Evolutionary conservation across 2,329 filamentous ascomycete species (phyloP), one percentile per base, ranked within the genome.

Genomic region (Cryoendolithus antarcticus): DNA sequence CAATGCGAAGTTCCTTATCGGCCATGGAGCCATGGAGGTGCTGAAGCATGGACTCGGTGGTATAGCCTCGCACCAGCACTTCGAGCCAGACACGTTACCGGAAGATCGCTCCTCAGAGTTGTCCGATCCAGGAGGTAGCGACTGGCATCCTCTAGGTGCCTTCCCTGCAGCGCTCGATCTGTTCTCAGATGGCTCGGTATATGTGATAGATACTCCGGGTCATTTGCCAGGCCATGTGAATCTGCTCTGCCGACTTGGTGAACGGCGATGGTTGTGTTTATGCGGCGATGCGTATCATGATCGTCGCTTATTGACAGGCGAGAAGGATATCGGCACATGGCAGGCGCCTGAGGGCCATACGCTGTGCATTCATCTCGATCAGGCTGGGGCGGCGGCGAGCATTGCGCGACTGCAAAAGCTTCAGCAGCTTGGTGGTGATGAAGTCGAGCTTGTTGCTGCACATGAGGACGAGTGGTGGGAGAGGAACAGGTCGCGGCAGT

Each of bases 221-320:
- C 71, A 74, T 48, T 44, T 74, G 0, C 61, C 62, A 4, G 70
- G 70, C 0, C 71, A 74, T 42, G 50, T 74, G 1, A 73, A 72
- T 43, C 44, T 72, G 1, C 58, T 74, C 0, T 64, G 59, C 6
- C 59, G 66, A 0, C 59, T 59, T 0, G 59, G 49, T 0, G 40
- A 47, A 33, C 24, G 24, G 33, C 61, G 59, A 30, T 72, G 66
- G 58, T 56, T 71, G 1, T 69, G 66, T 47, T 61, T 75, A 0
- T 67, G 63, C 6, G 71, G 70, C 0, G 71, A 75, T 48, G 65
- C 66, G 27, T 75, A 67, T 43, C 72, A 75, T 46, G 69, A 75
- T 48, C 54, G 55, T 1, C 51, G 71, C 30, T 61, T 75, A 2
- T 50, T 75, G 50, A 64, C 55, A 1, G 69, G 69, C 0, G 69